Conservation (phyloP, 306 rosid genomes). For the Alnus glutinosa region DNA sequence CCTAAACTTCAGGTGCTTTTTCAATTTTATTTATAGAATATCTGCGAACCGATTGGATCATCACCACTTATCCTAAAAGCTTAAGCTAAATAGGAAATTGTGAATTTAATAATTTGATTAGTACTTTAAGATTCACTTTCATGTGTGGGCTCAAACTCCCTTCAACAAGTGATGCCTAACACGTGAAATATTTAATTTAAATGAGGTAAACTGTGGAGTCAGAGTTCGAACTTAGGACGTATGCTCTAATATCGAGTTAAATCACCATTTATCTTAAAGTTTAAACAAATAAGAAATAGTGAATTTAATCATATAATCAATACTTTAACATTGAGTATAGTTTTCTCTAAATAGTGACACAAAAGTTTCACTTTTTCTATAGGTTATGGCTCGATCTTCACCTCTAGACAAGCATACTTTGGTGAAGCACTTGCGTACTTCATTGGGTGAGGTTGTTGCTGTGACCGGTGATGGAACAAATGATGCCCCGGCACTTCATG, state of each 20-base stretch:
- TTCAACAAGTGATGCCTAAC: too few species aligned
- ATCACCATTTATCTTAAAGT: too few species aligned
- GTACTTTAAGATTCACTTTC: neutral
- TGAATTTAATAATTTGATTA: too few species aligned
- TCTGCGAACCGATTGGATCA: slow-evolving; percentile 13
- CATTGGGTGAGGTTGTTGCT: slow-evolving; percentile 91
- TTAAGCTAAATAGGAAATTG: too few species aligned
- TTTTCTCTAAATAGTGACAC: slow-evolving; percentile 28
- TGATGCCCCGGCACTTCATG: slow-evolving; percentile 98
- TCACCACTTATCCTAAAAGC: too few species aligned
- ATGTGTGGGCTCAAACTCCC: too few species aligned
- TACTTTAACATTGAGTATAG: slow-evolving; percentile 11
- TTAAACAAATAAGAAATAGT: too few species aligned
- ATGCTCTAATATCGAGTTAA: too few species aligned
- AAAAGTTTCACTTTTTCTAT: slow-evolving; percentile 17
- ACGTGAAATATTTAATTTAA: too few species aligned
- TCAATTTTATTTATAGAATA: slow-evolving; percentile 12
- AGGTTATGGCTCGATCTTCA: slow-evolving; percentile 98
- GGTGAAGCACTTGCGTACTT: slow-evolving; percentile 86
- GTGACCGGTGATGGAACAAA: slow-evolving; percentile 99
- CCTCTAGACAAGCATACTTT: slow-evolving; percentile 92
- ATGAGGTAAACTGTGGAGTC: too few species aligned
- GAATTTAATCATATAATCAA: too few species aligned
- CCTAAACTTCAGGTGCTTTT: slow-evolving; percentile 88
- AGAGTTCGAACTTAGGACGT: too few species aligned